Evolutionary conservation across 345 rosid genomes (phyloP).

Genomic region (Hypericum androsaemum): DNA sequence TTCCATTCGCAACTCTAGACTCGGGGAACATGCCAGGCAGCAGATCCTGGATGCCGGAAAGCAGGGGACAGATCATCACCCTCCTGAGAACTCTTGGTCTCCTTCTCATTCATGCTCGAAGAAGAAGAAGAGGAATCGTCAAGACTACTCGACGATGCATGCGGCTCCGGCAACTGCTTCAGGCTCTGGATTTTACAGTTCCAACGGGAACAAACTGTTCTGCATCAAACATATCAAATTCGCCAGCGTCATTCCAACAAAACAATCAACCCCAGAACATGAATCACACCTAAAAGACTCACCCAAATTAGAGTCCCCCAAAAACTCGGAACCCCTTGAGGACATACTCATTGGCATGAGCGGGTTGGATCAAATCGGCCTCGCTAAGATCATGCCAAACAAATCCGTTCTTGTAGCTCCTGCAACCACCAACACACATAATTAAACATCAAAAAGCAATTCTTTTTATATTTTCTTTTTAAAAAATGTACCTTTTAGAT

Average conservation of each 20-base stretch:
- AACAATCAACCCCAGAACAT: background rate
- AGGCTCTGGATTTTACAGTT: constrained; percentile 25
- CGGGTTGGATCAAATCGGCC: constrained; percentile 78
- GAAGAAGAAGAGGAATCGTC: constrained; percentile 81
- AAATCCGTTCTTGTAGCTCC: constrained; percentile 93
- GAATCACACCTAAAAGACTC: background rate
- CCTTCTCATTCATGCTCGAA: constrained; percentile 68
- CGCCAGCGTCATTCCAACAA: background rate
- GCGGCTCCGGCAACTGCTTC: constrained; percentile 61
- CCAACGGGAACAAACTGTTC: constrained; percentile 25
- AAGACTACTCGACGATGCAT: constrained; percentile 57
- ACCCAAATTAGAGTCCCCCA: constrained; percentile 69
- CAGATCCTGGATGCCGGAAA: constrained; percentile 44
- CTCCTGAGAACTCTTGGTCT: constrained; percentile 56
- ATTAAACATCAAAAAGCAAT: background rate
- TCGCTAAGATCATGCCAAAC: constrained; percentile 93
- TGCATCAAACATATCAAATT: constrained; percentile 2
- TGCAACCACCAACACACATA: constrained; percentile 20
- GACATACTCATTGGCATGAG: constrained; percentile 81
- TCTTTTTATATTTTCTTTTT: no score
- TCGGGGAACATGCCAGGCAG: constrained; percentile 58
- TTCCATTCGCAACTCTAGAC: constrained; percentile 49
- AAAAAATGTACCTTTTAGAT: constrained; percentile 49
- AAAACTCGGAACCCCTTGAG: constrained; percentile 93
- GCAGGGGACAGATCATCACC: constrained; percentile 79